Evolutionary conservation across 441 rosid species (phyloP).

Genomic region (Cnidoscolus chayamansa): DNA sequence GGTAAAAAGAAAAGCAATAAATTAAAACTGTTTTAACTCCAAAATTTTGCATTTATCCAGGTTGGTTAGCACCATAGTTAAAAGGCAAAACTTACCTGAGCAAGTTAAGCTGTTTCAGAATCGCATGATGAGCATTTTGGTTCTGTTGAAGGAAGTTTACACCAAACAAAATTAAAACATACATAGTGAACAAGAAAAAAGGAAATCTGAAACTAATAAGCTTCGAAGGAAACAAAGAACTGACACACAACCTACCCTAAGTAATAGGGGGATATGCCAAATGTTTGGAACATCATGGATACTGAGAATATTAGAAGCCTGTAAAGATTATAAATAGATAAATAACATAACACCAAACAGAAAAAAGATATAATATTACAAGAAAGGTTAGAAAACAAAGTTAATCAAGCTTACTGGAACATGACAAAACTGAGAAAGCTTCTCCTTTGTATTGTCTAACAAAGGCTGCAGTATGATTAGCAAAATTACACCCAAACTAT

Average conservation of each 20-base stretch:
- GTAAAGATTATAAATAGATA: slow-evolving; percentile 25
- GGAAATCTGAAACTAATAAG: background rate
- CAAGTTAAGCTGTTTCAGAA: slow-evolving; percentile 58
- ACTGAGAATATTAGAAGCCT: slow-evolving; percentile 76
- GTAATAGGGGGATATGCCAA: slow-evolving; percentile 74
- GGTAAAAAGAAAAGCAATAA: slow-evolving; percentile 4
- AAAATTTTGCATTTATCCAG: background rate
- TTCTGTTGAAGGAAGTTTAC: slow-evolving; percentile 42
- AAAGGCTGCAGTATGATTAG: slow-evolving; percentile 58
- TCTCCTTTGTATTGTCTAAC: slow-evolving; percentile 63
- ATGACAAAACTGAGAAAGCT: slow-evolving; percentile 89
- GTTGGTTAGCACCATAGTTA: background rate
- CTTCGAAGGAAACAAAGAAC: slow-evolving; percentile 15
- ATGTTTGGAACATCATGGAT: slow-evolving; percentile 88
- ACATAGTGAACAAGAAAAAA: background rate
- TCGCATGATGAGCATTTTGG: slow-evolving; percentile 79
- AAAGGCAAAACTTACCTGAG: slow-evolving; percentile 39
- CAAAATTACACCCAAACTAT: background rate
- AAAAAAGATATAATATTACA: background rate
- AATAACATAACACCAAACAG: background rate
- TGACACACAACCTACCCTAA: slow-evolving; percentile 44
- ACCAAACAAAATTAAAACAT: slow-evolving; percentile 12
- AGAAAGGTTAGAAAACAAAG: background rate
- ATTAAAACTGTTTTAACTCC: background rate
- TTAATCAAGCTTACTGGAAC: slow-evolving; percentile 50